A percentile compares a stretch with the other conserved stretches of the same genome.
Evolutionary conservation across 805 yeast genomes (phyloP).

Genomic region (Myxozyma lipomycoides): DNA sequence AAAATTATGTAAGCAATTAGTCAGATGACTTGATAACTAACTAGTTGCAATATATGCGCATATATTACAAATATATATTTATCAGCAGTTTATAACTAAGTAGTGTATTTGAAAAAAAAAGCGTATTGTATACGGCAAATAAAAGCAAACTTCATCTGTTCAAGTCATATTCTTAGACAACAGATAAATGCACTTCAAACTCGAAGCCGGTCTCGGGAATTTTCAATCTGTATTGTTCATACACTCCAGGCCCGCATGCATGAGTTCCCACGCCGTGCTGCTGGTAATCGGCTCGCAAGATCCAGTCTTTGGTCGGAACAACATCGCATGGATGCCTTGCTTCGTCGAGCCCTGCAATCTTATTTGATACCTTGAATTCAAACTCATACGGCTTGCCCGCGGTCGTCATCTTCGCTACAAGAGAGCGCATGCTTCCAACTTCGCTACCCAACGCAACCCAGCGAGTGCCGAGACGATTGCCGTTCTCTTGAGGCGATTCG

Average conservation of each 20-base stretch:
- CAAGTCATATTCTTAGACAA: no score
- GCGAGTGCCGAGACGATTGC: constrained; percentile 37
- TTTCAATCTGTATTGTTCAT: background rate
- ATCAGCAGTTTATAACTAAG: no score
- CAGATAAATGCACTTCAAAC: no score
- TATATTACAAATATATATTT: no score
- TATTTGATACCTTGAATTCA: constrained; percentile 4
- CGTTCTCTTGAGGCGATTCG: constrained; percentile 40
- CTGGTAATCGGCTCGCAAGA: constrained; percentile 30
- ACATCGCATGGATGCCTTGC: constrained; percentile 31
- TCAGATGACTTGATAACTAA: no score
- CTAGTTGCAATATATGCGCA: no score
- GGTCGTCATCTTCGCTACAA: background rate
- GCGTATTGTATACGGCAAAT: no score
- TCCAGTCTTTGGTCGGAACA: background rate
- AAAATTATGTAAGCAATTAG: no score
- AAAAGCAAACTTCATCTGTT: no score
- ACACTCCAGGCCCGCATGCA: constrained; percentile 33
- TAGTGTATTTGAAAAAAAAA: no score
- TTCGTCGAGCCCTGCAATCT: constrained; percentile 14
- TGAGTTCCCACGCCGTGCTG: constrained; percentile 33
- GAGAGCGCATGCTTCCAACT: background rate
- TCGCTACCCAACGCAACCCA: constrained; percentile 31
- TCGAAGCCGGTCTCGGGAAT: background rate
- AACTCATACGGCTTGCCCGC: constrained; percentile 2